A percentile compares a stretch with the other conserved stretches of the same genome.
Conservation (phyloP, 1,139 yeast genomes). For the Suhomyces maxii region DNA sequence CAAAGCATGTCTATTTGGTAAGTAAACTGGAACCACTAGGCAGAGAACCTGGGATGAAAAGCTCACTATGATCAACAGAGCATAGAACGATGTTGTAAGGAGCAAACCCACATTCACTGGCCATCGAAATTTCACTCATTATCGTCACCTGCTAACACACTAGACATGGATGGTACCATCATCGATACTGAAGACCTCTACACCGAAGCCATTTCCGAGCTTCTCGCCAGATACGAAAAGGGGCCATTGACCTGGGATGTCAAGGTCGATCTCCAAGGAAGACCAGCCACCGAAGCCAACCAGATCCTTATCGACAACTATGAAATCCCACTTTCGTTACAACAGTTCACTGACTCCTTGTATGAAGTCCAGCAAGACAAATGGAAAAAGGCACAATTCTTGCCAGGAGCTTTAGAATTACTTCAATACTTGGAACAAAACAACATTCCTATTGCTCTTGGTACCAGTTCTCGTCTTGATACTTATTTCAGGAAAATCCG, state of each 20-base stretch:
- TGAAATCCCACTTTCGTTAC: slow-evolving; percentile 64
- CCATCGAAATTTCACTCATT: too few species aligned
- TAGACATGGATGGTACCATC: slow-evolving; percentile 92
- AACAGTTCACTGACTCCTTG: slow-evolving; percentile 55
- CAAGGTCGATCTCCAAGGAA: slow-evolving; percentile 82
- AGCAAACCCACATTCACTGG: too few species aligned
- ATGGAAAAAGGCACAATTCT: slow-evolving; percentile 65
- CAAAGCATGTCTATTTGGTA: slow-evolving; percentile 87
- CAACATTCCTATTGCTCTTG: slow-evolving; percentile 79
- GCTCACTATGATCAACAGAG: not conserved
- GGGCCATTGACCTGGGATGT: slow-evolving; percentile 89
- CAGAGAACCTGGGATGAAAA: not conserved
- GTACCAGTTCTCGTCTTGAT: slow-evolving; percentile 74
- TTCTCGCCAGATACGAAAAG: slow-evolving; percentile 66
- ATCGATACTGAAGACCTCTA: slow-evolving; percentile 90
- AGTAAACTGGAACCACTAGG: slow-evolving; percentile 20
- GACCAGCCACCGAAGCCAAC: slow-evolving; percentile 76
- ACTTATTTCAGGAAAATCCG: slow-evolving; percentile 69
- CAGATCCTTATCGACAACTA: slow-evolving; percentile 65
- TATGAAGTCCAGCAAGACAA: slow-evolving; percentile 52
- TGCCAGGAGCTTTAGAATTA: slow-evolving; percentile 85
- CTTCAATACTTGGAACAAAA: slow-evolving; percentile 48
- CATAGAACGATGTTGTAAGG: too few species aligned
- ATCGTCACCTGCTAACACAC: slow-evolving; percentile 7
- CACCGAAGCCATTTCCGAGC: slow-evolving; percentile 68